Evolutionary conservation across 1,284 basidiomycete genomes (phyloP).

Genomic region (Pseudozyma tsukubaensis): DNA sequence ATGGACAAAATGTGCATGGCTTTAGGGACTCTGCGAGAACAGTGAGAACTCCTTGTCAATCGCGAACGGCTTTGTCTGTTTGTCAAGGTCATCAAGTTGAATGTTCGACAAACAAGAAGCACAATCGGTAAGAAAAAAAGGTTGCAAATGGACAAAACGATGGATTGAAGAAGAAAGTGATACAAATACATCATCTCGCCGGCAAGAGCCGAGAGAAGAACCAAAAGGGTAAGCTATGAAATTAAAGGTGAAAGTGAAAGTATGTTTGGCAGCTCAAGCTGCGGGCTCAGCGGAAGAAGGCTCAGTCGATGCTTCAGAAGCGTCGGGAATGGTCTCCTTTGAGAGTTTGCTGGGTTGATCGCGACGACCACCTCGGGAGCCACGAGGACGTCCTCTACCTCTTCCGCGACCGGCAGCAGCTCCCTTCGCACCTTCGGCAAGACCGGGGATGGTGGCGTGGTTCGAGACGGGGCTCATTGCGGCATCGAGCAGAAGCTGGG

Average conservation of each 20-base stretch:
- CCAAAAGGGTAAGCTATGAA: background rate
- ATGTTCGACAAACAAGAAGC: constrained; percentile 8
- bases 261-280: background rate
- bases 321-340: constrained; percentile 23
- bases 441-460: constrained; percentile 38
- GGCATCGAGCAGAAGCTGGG: constrained; percentile 49
- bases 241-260: background rate
- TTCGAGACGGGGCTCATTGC: constrained; percentile 52
- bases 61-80: background rate
- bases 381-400: constrained; percentile 44
- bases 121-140: background rate
- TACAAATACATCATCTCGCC: constrained; percentile 27
- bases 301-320: constrained; percentile 25
- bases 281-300: constrained; percentile 19
- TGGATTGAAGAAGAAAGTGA: constrained; percentile 1
- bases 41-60: too few species aligned
- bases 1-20: too few species aligned
- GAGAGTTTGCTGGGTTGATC: constrained; percentile 22
- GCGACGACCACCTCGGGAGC: constrained; percentile 29
- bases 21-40: too few species aligned
- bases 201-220: background rate
- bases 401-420: constrained; percentile 18
- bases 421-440: constrained; percentile 1
- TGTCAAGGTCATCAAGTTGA: background rate
- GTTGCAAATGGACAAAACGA: background rate